phyloP scores from a whole-genome alignment of 495 filamentous ascomycete genomes.

The Tuber brumale region DNA sequence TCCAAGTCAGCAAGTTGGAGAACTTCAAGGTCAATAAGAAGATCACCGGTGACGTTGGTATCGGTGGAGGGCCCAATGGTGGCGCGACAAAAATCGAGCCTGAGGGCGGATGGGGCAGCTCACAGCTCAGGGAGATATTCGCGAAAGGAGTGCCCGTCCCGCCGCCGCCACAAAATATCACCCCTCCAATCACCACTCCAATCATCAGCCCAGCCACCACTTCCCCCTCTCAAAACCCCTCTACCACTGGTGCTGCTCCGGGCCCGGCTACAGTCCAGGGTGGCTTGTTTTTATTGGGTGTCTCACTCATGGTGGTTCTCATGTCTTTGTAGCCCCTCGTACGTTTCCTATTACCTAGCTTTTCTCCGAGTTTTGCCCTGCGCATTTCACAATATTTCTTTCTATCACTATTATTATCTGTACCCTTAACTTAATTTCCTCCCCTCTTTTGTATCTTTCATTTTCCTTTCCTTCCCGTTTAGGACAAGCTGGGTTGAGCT shows the following conservation, averaged over 20 bases:
- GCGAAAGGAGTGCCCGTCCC: not conserved
- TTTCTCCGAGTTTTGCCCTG: not conserved
- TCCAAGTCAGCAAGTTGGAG: conserved; percentile 2
- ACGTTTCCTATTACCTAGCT: not conserved
- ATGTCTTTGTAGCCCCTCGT: not conserved
- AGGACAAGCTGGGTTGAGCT: not conserved
- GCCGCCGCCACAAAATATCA: too few species aligned
- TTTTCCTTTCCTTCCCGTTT: not conserved
- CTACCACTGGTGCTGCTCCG: not conserved
- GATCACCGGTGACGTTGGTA: conserved; percentile 12
- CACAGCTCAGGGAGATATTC: not conserved
- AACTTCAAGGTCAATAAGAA: conserved; percentile 8
- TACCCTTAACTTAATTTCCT: not conserved
- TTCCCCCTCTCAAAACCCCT: too few species aligned
- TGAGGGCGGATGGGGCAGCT: conserved; percentile 12
- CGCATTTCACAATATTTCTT: not conserved
- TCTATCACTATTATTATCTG: not conserved
- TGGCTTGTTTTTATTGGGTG: not conserved
- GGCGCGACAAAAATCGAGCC: not conserved
- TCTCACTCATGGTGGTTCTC: not conserved
- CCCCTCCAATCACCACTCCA: too few species aligned
- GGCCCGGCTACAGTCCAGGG: not conserved
- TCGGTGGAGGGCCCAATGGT: not conserved
- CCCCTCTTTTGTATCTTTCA: not conserved
- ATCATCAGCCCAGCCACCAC: too few species aligned